Base-by-base conservation (phyloP, 169 alveolate species). In the Cryptosporidium baileyi region DNA sequence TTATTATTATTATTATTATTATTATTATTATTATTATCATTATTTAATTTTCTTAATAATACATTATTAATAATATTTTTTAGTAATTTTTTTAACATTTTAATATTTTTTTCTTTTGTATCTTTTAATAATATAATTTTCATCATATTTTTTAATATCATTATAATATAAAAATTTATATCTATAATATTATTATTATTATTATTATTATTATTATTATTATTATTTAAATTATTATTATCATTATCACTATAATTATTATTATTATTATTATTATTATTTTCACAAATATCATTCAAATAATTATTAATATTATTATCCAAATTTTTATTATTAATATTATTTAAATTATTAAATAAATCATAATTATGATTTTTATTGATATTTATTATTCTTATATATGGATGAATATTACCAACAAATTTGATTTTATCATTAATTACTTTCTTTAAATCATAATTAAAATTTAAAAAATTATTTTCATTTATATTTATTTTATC, bases 351-450 rank as follows among this genome's bases (percentile, higher is more conserved):
- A 32, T 30, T 22, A 3, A 62, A 80, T 89, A 80, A 43, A 44
- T 67, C 13, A 74, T 80, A 65, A 32, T 38, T 54, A 36, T 59
- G 65, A 67, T 59, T 60, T 54, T 40, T 67, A 79, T 60, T 67
- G 34, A 57, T 63, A 80, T 51, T 67, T 22, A 81, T 82, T 9
- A 61, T 30, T 63, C 79, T 67, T 63, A 63, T 15, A 63, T 74
- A 54, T 51, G 61, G 80, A 81, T 80, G 57, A 45, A 54, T 59
- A 80, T 34, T 59, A 54, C 81, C 52, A 62, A 49, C 19, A 59
- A 51, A 30, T 36, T 79, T n/a, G 34, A 61, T 61, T 60, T 26
- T 44, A 38, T 82, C 80, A 63, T 65, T 24, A 45, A 54, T 60
- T 54, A 28, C n/a, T n/a, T n/a, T n/a, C n/a, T n/a, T n/a, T n/a